Base-by-base conservation (phyloP, 2,329 filamentous ascomycete species). In the Phaeosphaeria sp. region DNA sequence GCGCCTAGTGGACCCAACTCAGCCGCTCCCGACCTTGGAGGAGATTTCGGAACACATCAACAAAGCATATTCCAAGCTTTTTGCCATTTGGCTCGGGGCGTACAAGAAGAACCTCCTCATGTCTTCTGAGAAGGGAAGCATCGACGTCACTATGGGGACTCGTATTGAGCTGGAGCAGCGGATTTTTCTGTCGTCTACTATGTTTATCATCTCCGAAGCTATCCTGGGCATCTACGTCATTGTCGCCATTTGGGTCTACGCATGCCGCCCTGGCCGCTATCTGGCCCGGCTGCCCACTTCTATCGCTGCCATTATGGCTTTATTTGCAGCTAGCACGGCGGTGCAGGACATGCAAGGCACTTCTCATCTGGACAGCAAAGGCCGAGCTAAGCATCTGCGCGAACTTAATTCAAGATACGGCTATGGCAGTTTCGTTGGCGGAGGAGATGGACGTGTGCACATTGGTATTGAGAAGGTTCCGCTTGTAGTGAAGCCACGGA, bases 231-330 rank as follows among this genome's bases (percentile, higher is more conserved):
- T 81, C 0, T 83, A 87, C 44, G 62, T 81, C 0, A 7, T 82
- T 0, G 78, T 82, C 0, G 78, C 81, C 0, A n/a, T 79, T 0
- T 0, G 74, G 0, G 75, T 86, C 4, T 88, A 86, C 54, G 13
- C 69, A 0, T 61, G 72, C 0, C 63, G 80, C 0, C 77, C 83
- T 0, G 75, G 74, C 1, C 73, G 75, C 2, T 80, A 82, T 20
- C 72, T 88, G 0, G 80, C 84, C 0, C 73, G 82, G 0, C 73
- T 88, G 68, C 86, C 85, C 0, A 84, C 82, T 0, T 83, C 77
- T 0, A 73, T 87, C 0, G 85, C 79, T 0, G 80, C 82, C 0
- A 59, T 82, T 0, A 67, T 87, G 0, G 78, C 81, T 0, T 81
- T 82, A 41, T 76, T 85, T 1, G 81, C 83, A 0, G 80, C 82